These are phyloP conservation scores for Amauroascus verrucosus DNA, from an alignment of 2,329 filamentous ascomycete genomes.

Conservation along the genomic window DNA sequence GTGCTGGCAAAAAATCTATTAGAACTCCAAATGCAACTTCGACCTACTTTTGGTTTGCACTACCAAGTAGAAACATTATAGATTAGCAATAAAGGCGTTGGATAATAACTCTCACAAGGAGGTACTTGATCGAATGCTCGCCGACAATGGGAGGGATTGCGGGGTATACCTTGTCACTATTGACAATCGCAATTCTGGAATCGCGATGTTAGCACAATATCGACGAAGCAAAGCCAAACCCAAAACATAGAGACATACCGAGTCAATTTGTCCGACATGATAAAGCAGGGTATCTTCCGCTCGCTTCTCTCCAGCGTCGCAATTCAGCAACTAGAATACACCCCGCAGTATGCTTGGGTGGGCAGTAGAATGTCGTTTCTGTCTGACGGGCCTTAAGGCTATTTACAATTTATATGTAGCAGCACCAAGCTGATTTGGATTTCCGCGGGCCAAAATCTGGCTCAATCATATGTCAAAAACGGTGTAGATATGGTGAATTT, in stretches of 20 bases:
- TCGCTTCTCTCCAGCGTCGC: background rate
- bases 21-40: background rate
- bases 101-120: no score
- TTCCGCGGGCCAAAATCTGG: no score
- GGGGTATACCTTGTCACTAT: constrained; percentile 75
- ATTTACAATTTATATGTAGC: no score
- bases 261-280: constrained; percentile 88
- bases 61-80: constrained; percentile 30
- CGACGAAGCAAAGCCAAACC: background rate
- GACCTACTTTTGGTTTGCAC: constrained; percentile 75
- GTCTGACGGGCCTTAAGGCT: background rate
- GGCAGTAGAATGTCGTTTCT: background rate
- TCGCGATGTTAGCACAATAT: background rate
- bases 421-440: background rate
- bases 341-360: background rate
- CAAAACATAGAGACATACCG: constrained; percentile 51
- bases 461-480: no score
- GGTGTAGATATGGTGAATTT: background rate
- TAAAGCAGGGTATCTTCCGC: constrained; percentile 22
- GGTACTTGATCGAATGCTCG: background rate
- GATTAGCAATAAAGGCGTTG: constrained; percentile 8
- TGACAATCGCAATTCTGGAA: constrained; percentile 92
- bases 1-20: background rate
- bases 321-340: background rate
- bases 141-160: constrained; percentile 33